Evolutionary conservation across 495 filamentous ascomycete genomes (phyloP).

Genomic region (Diplogelasinospora grovesii): DNA sequence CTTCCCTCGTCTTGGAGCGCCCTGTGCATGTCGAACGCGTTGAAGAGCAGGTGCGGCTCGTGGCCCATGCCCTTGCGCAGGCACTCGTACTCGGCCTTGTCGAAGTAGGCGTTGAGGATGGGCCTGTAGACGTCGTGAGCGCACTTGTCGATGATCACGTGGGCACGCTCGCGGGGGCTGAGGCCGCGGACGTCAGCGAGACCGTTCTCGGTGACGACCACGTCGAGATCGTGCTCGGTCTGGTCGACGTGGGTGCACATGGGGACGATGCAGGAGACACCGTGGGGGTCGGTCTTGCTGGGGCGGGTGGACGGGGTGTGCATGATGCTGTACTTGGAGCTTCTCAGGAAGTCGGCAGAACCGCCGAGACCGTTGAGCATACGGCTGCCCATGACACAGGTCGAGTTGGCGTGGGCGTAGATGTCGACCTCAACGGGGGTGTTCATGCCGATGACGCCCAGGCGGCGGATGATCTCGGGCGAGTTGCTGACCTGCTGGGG

Average conservation of each 20-base stretch:
- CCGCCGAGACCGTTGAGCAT: constrained; percentile 92
- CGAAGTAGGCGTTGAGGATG: constrained; percentile 77
- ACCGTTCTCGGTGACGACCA: constrained; percentile 82
- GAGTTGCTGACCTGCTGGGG: constrained; percentile 85
- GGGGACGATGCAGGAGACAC: constrained; percentile 81
- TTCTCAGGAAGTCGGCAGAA: constrained; percentile 81
- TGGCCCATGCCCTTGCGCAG: constrained; percentile 84
- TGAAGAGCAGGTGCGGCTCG: constrained; percentile 79
- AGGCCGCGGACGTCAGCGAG: constrained; percentile 81
- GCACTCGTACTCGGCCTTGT: constrained; percentile 82
- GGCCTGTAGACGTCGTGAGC: constrained; percentile 82
- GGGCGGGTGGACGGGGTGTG: constrained; percentile 80
- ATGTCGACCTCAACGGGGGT: constrained; percentile 92
- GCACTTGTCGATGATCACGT: constrained; percentile 83
- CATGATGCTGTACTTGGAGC: constrained; percentile 86
- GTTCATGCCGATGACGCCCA: constrained; percentile 93
- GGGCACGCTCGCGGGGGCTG: constrained; percentile 70
- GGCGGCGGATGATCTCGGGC: constrained; percentile 86
- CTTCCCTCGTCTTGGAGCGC: constrained; percentile 73
- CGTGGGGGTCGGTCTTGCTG: constrained; percentile 73
- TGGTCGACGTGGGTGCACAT: constrained; percentile 93
- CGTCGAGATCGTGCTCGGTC: constrained; percentile 85
- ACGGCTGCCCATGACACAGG: constrained; percentile 82
- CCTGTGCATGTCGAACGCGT: constrained; percentile 85
- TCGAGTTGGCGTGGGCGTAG: constrained; percentile 89